A percentile compares a stretch with the other conserved stretches of the same genome.
Evolutionary conservation across 2,329 filamentous ascomycete genomes (phyloP).

Genomic region (Byssoonygena ceratinophila): DNA sequence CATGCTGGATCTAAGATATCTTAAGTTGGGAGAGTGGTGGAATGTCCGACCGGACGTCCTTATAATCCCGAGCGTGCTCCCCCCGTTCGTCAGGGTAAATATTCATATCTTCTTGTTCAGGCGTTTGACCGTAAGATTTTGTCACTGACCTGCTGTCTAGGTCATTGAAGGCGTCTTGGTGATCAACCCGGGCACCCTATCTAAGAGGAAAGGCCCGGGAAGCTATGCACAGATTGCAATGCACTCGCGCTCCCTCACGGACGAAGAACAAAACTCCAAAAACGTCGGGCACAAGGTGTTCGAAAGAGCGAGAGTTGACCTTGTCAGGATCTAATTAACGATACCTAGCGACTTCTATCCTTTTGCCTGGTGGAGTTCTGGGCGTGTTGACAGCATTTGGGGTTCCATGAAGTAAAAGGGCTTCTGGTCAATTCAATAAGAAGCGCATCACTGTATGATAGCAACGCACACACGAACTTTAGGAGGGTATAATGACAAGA

Average conservation of each 20-base stretch:
- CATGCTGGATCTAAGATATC: slow-evolving; percentile 69
- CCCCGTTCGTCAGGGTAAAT: slow-evolving; percentile 74
- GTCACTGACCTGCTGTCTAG: slow-evolving; percentile 37
- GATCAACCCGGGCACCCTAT: slow-evolving; percentile 80
- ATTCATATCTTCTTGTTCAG: not conserved
- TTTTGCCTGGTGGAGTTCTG: not conserved
- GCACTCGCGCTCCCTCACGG: slow-evolving; percentile 51
- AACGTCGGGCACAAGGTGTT: slow-evolving; percentile 66
- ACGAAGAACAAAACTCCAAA: slow-evolving; percentile 47
- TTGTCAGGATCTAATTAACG: slow-evolving; percentile 57
- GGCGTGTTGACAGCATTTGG: not conserved
- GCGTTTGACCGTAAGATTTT: not conserved
- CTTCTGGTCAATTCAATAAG: not conserved
- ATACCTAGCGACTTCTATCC: not conserved
- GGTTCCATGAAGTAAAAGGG: too few relatives aligned
- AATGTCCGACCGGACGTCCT: slow-evolving; percentile 76
- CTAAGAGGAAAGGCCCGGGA: slow-evolving; percentile 72
- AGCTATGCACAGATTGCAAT: slow-evolving; percentile 75
- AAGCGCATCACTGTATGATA: not conserved
- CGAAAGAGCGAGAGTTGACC: slow-evolving; percentile 74
- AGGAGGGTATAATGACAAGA: not conserved
- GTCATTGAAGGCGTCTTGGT: slow-evolving; percentile 82
- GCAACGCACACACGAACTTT: not conserved
- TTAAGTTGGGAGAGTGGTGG: slow-evolving; percentile 85
- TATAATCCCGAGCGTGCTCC: slow-evolving; percentile 68